Conservation (phyloP, 257 asterid genomes). For the Penstemon davidsonii region DNA sequence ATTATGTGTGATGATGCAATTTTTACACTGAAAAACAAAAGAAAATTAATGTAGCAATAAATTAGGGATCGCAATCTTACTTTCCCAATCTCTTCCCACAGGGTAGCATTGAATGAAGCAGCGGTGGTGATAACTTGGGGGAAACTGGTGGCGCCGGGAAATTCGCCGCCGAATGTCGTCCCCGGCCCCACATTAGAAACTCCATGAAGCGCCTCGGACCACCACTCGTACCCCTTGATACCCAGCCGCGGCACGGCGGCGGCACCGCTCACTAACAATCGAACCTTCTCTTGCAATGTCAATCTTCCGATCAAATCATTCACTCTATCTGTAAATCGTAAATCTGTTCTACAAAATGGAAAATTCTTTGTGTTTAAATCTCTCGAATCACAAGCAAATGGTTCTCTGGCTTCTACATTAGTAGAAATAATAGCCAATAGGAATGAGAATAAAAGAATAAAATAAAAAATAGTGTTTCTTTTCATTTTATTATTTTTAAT, state of each 20-base stretch:
- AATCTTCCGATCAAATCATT: constrained; percentile 61
- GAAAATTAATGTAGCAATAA: not conserved
- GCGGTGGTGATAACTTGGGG: constrained; percentile 87
- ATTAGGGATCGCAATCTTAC: constrained; percentile 35
- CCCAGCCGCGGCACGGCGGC: constrained; percentile 75
- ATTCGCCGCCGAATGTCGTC: constrained; percentile 63
- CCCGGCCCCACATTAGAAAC: constrained; percentile 84
- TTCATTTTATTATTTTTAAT: not conserved
- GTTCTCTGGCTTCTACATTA: constrained; percentile 38
- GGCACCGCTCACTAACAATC: constrained; percentile 55
- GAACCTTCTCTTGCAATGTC: constrained; percentile 77
- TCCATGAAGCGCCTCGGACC: constrained; percentile 97
- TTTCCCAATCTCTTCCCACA: constrained; percentile 81
- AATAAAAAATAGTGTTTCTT: constrained; percentile 30
- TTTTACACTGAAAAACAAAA: not conserved
- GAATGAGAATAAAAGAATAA: constrained; percentile 22
- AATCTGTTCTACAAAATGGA: constrained; percentile 52
- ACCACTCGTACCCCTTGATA: constrained; percentile 73
- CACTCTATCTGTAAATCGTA: constrained; percentile 48
- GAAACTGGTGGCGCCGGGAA: constrained; percentile 88
- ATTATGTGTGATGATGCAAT: not conserved
- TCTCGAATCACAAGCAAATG: constrained; percentile 65
- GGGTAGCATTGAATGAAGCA: constrained; percentile 77
- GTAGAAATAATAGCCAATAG: not conserved
- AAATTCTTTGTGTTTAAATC: constrained; percentile 37